Base-by-base conservation (phyloP, 208 protist species). In the Leishmania major region DNA sequence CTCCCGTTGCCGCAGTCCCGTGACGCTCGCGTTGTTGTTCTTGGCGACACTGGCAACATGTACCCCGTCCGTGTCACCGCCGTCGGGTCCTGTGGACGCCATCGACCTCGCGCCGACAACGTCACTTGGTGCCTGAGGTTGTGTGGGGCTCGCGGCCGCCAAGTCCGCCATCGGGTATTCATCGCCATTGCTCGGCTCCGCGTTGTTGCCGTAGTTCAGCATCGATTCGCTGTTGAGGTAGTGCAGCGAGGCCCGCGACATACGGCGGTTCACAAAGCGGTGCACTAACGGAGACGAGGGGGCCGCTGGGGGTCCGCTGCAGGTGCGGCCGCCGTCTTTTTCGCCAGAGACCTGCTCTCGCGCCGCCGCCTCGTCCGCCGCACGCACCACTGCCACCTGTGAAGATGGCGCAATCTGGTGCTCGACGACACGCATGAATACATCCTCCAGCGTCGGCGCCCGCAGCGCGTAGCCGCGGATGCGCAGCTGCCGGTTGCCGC, bases 391-490 rank as follows among this genome's bases (percentile, higher is more conserved):
- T 49, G 75, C 67, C 25, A 45, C 76, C 37, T 37, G 17, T 25
- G 17, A 37, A 8, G 22, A 53, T 10, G 81, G 43, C n/a, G 76
- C 45, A 15, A 81, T 60, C n/a, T 79, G 76, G 40, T 86, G 64
- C 64, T 88, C 79, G 6, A 88, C 75, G 45, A 96, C 84, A 17
- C 78, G 80, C 73, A 97, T 47, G 66, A 97, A 96, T 15, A 96
- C 90, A 64, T 96, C 89, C 82, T 97, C 93, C 35, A 97, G 79
- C 49, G 96, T 96, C 6, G 91, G 84, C 8, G 87, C 91, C 66
- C 82, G 84, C 31, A 97, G 57, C 37, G 91, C 75, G 80, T 90
- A 96, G 51, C 81, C 79, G 66, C 82, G 75, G 45, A 97, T 85
- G 62, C 87, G 84, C 43, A 88, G 22, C 43, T 76, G 69, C 37